phyloP scores from a whole-genome alignment of 768 basidiomycete species.

The Kwoniella sp. region DNA sequence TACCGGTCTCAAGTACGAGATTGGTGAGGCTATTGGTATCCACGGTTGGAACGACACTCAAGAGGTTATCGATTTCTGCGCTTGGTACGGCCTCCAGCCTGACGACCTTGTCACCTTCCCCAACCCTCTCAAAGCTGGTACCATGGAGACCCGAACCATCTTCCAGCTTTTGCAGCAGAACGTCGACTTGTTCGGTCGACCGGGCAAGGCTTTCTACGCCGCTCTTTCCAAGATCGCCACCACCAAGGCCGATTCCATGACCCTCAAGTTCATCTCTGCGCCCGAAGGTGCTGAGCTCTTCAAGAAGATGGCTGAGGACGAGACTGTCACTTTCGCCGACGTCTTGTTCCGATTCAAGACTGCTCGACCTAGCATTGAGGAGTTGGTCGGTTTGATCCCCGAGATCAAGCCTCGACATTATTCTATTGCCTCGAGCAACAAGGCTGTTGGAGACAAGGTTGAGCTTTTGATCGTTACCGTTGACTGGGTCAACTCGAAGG shows the following conservation, averaged over 20 bases:
- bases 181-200: slow-evolving; percentile 92
- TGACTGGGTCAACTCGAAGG: slow-evolving; percentile 83
- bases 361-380: slow-evolving; percentile 79
- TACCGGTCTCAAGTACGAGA: slow-evolving; percentile 90
- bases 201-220: slow-evolving; percentile 92
- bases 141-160: slow-evolving; percentile 87
- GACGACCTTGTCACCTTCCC: slow-evolving; percentile 79
- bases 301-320: slow-evolving; percentile 93
- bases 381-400: slow-evolving; percentile 81
- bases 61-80: slow-evolving; percentile 85
- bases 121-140: slow-evolving; percentile 62
- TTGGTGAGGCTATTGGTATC: slow-evolving; percentile 94
- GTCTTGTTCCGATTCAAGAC: slow-evolving; percentile 73
- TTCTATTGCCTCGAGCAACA: slow-evolving; percentile 94
- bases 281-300: slow-evolving; percentile 88
- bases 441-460: slow-evolving; percentile 89
- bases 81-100: slow-evolving; percentile 86
- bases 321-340: slow-evolving; percentile 91
- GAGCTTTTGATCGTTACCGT: slow-evolving; percentile 95
- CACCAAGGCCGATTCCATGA: slow-evolving; percentile 68
- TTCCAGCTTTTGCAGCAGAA: slow-evolving; percentile 96
- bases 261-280: slow-evolving; percentile 87
- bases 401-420: slow-evolving; percentile 98
- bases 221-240: slow-evolving; percentile 78
- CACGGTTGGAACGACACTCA: slow-evolving; percentile 95